Conservation (phyloP, 768 basidiomycete genomes). For the Holtermanniella nyarrowii region DNA sequence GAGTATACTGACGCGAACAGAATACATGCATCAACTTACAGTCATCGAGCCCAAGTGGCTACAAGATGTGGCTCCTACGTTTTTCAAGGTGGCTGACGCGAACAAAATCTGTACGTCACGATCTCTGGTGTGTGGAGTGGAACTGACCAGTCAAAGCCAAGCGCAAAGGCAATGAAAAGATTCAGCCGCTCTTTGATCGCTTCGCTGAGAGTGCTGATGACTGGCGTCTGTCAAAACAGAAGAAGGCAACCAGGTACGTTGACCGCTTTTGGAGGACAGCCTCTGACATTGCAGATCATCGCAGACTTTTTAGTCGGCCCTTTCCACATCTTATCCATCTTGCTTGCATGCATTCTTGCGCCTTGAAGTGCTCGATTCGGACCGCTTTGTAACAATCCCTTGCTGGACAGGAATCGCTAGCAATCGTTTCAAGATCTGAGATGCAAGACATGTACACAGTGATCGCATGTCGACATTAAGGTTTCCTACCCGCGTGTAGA, state of each 20-base stretch:
- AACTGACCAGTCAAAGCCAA: slow-evolving; percentile 8
- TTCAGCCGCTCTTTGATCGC: slow-evolving; percentile 90
- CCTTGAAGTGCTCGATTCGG: no score
- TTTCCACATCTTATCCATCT: no score
- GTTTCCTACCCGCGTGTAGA: no score
- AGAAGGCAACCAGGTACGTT: slow-evolving; percentile 63
- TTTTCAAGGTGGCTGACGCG: slow-evolving; percentile 95
- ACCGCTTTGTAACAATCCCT: no score
- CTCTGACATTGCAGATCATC: no score
- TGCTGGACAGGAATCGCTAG: no score
- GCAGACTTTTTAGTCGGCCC: no score
- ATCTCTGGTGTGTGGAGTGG: slow-evolving; percentile 60
- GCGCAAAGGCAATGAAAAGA: slow-evolving; percentile 49
- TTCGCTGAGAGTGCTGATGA: slow-evolving; percentile 43
- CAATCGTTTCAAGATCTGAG: no score
- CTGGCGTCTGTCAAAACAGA: slow-evolving; percentile 62
- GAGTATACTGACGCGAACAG: slow-evolving; percentile 1
- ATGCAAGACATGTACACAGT: no score
- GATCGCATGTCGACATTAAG: no score
- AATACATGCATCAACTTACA: slow-evolving; percentile 50
- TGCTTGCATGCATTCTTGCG: no score
- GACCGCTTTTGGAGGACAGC: slow-evolving; percentile 78
- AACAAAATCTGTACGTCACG: slow-evolving; percentile 90
- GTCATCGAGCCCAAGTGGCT: slow-evolving; percentile 98
- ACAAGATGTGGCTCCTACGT: slow-evolving; percentile 92